A percentile compares a stretch with the other conserved stretches of the same genome.
These are phyloP conservation scores for Dryas integrifolia DNA, from an alignment of 331 rosid species.

Conservation along the genomic window DNA sequence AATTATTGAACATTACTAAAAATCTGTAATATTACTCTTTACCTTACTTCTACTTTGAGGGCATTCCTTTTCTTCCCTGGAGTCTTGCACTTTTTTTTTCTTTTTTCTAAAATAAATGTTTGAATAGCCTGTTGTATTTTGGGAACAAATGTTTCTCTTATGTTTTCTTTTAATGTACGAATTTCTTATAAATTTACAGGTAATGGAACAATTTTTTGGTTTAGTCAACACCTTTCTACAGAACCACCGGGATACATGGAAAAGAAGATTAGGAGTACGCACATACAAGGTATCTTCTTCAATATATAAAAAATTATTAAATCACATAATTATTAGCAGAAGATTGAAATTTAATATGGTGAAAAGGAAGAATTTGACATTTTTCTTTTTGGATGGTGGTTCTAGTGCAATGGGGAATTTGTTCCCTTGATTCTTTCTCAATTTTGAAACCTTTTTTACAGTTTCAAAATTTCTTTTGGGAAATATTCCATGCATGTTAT, in stretches of 20 bases:
- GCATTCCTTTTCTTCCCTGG: not conserved
- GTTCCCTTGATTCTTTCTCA: not conserved
- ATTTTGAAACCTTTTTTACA: not conserved
- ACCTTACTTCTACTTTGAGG: not conserved
- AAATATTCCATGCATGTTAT: constrained; percentile 7
- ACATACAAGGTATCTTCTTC: constrained; percentile 81
- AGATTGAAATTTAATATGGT: not conserved
- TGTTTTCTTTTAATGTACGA: constrained; percentile 13
- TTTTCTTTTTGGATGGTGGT: not conserved
- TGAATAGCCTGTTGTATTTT: not conserved
- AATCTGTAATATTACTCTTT: not conserved
- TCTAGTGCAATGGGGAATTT: constrained; percentile 4
- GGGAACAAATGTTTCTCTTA: not conserved
- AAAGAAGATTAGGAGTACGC: constrained; percentile 83
- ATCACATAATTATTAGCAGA: not conserved
- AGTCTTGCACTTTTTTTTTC: not conserved
- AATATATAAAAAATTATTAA: not conserved
- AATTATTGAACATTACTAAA: not conserved
- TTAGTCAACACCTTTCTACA: constrained; percentile 89
- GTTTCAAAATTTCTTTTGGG: constrained; percentile 1
- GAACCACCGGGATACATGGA: constrained; percentile 76
- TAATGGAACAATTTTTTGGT: constrained; percentile 93
- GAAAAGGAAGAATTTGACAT: constrained; percentile 6
- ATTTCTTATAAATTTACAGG: constrained; percentile 46
- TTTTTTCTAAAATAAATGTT: not conserved